phyloP scores from a whole-genome alignment of 2,329 filamentous ascomycete genomes.

The Eutypa lata region DNA sequence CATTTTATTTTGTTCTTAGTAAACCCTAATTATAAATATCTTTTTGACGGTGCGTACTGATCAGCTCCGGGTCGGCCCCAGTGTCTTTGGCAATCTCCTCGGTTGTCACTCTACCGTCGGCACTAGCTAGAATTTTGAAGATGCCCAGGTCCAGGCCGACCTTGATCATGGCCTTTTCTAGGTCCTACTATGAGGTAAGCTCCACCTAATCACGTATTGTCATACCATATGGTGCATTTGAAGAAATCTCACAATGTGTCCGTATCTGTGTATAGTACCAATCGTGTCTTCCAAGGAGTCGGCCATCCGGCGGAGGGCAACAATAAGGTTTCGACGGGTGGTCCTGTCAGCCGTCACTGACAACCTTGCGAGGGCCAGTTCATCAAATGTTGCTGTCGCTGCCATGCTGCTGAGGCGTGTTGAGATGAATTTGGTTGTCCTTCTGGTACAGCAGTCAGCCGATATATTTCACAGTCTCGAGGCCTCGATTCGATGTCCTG shows the following conservation, averaged over 20 bases:
- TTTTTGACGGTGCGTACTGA: neutral
- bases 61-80: neutral
- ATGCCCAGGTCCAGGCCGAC: slow-evolving; percentile 1
- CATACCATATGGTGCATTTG: neutral
- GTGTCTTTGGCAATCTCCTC: neutral
- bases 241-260: slow-evolving; percentile 1
- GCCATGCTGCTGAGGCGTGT: too few species aligned
- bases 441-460: too few species aligned
- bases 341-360: neutral
- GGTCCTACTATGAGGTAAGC: neutral
- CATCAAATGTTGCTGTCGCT: too few species aligned
- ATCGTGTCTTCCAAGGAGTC: slow-evolving; percentile 1
- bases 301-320: neutral
- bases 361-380: too few species aligned
- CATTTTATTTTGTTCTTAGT: neutral
- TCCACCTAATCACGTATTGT: neutral
- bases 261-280: slow-evolving; percentile 5
- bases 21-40: neutral
- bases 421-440: too few species aligned
- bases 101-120: neutral
- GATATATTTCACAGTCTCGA: too few species aligned
- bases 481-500: too few species aligned
- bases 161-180: slow-evolving; percentile 1
- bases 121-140: neutral
- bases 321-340: too few species aligned